Evolutionary conservation across 768 basidiomycete genomes (phyloP), one percentile per base, ranked within the genome.

Genomic region (Pilatotrama ljubarskyi): DNA sequence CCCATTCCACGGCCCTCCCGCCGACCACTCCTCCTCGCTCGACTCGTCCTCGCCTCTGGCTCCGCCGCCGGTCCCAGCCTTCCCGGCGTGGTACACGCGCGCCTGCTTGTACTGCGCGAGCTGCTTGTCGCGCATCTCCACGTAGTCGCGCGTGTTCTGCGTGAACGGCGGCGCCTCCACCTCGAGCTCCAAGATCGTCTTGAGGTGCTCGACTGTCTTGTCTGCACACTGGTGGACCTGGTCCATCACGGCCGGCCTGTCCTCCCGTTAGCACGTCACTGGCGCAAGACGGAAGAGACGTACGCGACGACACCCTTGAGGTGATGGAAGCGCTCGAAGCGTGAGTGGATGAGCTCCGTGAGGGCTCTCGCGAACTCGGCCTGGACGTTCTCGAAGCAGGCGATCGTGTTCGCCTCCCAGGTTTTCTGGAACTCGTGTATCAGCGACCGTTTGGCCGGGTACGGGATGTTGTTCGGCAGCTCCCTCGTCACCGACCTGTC

Each of bases 391-490:
- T 64, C 60, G 69, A 80, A 69, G 62, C 79, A 80, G 15, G 62
- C 64, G 15, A 68, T 48, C 0, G 73, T 67, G 6, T 79, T 75
- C 1, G 38, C 38, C 9, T 58, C 52, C 82, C 82, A 83, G 5
- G 71, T 41, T 11, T 40, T 43, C 18, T 76, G 78, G 47, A 73
- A 77, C 6, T 69, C 62, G 1, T 61, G 61, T 32, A 84, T 82
- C 25, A 80, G 72, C n/a, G 67, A 68, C 4, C 64, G 60, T 55
- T 77, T 79, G 8, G 76, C 80, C 14, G 71, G 70, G 44, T 75
- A 80, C 1, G 80, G 80, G n/a, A 78, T 67, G 42, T 80, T 76
- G 13, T 74, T 70, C 0, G 80, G 80, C 18, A 81, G 74, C 48
- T 80, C 78, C 73, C 77, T 77, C 5, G 67, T 70, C 40, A 70